Evolutionary conservation across 495 filamentous ascomycete genomes (phyloP), one percentile per base, ranked within the genome.

Genomic region (Tuber calosporum): DNA sequence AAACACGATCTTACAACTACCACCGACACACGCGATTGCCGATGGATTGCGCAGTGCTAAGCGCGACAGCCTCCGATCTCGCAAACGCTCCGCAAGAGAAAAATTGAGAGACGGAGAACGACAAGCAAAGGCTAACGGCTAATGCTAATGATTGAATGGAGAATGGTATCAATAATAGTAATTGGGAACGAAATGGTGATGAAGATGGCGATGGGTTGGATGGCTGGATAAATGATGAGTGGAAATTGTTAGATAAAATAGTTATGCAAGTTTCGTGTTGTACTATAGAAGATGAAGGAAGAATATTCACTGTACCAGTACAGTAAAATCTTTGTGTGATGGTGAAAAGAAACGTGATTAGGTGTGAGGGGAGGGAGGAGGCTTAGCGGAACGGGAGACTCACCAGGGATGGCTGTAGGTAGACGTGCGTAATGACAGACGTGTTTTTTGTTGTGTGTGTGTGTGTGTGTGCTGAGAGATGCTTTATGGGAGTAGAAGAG

Each of bases 1-100:
- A 68, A 62, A 77, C 74, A 77, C 76, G 76, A 70, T 78, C 71
- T 58, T 73, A 73, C 72, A 70, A 70, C 70, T 43, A 68, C 70
- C 72, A 67, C 72, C 70, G 71, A 71, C 39, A 73, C 53, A 72
- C 69, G 69, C 69, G 67, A 69, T 58, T 75, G 68, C 53, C 53
- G 26, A 30, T 22, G n/a, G 70, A 71, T 40, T 73, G 76, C 76
- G 70, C 76, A 73, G 70, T 69, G 68, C 68, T 69, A 40, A 41
- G 76, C 53, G 76, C 76, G 68, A 78, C 67, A 73, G 43, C 45
- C 58, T 77, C 70, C 39, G 58, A 69, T 78, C 38, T 42, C 70
- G 73, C 71, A 77, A 77, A 75, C 70, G 69, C 76, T 45, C n/a
- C 72, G 70, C 26, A 58, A 68, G 41, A 70, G 70, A 74, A 62